These are phyloP conservation scores for Saccharum officinarum DNA, from an alignment of 176 grass and related monocot species.

Conservation along the genomic window DNA sequence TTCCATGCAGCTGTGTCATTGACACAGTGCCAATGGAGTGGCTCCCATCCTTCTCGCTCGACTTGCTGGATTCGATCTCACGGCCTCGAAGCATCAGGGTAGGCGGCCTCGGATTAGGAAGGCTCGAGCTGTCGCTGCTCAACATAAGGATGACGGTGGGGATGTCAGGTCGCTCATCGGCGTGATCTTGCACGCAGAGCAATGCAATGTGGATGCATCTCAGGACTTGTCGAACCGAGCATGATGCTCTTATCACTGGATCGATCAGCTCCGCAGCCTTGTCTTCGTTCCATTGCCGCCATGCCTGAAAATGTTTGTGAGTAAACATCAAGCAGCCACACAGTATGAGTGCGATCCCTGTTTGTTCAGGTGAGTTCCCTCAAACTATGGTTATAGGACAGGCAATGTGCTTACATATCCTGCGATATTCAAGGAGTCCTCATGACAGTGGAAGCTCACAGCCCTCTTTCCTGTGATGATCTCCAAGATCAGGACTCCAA, in stretches of 20 bases:
- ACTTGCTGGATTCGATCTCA: constrained; percentile 26
- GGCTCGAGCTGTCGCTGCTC: constrained; percentile 37
- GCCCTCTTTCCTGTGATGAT: constrained; percentile 62
- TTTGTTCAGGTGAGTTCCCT: background rate
- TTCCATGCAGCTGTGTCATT: constrained; percentile 61
- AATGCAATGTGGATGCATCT: constrained; percentile 69
- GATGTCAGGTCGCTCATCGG: constrained; percentile 69
- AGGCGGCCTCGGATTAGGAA: constrained; percentile 60
- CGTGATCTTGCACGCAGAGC: constrained; percentile 80
- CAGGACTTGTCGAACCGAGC: constrained; percentile 38
- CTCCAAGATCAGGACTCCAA: constrained; percentile 64
- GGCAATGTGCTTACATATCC: constrained; percentile 51
- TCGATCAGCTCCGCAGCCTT: constrained; percentile 67
- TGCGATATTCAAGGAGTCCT: constrained; percentile 50
- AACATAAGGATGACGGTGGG: constrained; percentile 61
- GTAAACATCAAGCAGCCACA: background rate
- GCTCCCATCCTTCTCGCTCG: constrained; percentile 46
- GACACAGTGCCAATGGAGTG: constrained; percentile 43
- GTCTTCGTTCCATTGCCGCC: constrained; percentile 85
- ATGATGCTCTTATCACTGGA: constrained; percentile 49
- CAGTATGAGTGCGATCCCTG: background rate
- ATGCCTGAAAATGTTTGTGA: constrained; percentile 51
- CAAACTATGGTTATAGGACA: background rate
- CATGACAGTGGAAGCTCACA: constrained; percentile 48
- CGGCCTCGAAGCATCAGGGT: constrained; percentile 52